Percentiles rank a stretch among this genome's conserved stretches.
Conservation (phyloP, 2,329 filamentous ascomycete genomes). For the Furcasterigmium sp. region DNA sequence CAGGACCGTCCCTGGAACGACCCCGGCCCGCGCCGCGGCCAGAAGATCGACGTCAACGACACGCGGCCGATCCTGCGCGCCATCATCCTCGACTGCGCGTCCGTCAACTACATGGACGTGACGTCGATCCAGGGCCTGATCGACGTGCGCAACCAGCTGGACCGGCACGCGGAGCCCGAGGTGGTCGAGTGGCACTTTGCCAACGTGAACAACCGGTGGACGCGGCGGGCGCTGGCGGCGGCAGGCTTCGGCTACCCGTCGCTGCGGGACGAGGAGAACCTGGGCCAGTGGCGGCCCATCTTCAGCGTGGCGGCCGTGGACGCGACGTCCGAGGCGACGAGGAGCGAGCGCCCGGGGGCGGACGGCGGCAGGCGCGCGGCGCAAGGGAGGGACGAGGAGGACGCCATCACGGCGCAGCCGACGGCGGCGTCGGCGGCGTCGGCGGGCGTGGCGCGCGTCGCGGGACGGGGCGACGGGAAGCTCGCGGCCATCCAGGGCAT, state of each 20-base stretch:
- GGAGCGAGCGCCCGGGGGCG: background rate
- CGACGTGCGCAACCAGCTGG: conserved; percentile 48
- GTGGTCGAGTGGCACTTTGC: conserved; percentile 50
- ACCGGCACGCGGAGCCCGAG: conserved; percentile 44
- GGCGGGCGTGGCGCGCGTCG: conserved; percentile 12
- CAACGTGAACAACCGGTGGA: conserved; percentile 50
- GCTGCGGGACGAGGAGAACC: conserved; percentile 16
- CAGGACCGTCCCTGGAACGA: conserved; percentile 53
- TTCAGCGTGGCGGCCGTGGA: conserved; percentile 24
- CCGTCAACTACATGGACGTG: conserved; percentile 52
- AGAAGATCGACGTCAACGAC: conserved; percentile 22
- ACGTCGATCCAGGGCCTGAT: conserved; percentile 53
- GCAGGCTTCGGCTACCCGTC: conserved; percentile 49
- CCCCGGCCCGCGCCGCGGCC: conserved; percentile 32
- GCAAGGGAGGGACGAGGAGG: conserved; percentile 9
- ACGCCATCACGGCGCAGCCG: conserved; percentile 8
- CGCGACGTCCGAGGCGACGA: conserved; percentile 8
- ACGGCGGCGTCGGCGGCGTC: background rate
- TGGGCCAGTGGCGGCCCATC: conserved; percentile 24
- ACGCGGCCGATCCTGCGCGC: conserved; percentile 43
- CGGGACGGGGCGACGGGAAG: conserved; percentile 10
- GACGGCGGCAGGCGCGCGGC: conserved; percentile 1
- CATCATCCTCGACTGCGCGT: conserved; percentile 52
- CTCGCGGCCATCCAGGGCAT: conserved; percentile 36
- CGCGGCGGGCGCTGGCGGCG: conserved; percentile 47